Percentiles rank a stretch among this genome's conserved stretches.
These are phyloP conservation scores for Dryadomyces sulphureus DNA, from an alignment of 2,329 filamentous ascomycete genomes.

Conservation along the genomic window DNA sequence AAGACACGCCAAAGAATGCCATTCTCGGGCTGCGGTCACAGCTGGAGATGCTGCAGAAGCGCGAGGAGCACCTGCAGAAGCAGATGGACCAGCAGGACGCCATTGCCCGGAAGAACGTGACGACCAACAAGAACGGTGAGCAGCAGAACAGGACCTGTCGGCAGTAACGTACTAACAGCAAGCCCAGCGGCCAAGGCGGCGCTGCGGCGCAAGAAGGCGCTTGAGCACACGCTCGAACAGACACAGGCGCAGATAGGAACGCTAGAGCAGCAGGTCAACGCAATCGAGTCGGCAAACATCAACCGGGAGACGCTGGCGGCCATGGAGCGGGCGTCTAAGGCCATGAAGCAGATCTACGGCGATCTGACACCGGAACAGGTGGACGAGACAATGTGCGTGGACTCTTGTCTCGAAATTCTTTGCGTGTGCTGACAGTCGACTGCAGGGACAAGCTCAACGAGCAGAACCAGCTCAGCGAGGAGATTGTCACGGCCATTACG, in stretches of 20 bases:
- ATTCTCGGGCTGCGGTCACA: slow-evolving; percentile 79
- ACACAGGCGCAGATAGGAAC: slow-evolving; percentile 81
- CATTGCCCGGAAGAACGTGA: slow-evolving; percentile 77
- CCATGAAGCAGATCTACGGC: slow-evolving; percentile 88
- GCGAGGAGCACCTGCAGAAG: slow-evolving; percentile 77
- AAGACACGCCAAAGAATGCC: slow-evolving; percentile 92
- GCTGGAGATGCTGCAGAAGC: slow-evolving; percentile 94
- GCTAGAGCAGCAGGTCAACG: slow-evolving; percentile 87
- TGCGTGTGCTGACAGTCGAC: slow-evolving; percentile 10
- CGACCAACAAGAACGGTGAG: slow-evolving; percentile 74
- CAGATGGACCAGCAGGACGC: slow-evolving; percentile 90
- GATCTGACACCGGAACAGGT: slow-evolving; percentile 89
- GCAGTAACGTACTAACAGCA: slow-evolving; percentile 11
- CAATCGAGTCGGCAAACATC: slow-evolving; percentile 96
- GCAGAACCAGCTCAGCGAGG: slow-evolving; percentile 83
- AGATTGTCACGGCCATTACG: slow-evolving; percentile 79
- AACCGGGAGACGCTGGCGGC: slow-evolving; percentile 91
- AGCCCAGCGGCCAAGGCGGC: slow-evolving; percentile 72
- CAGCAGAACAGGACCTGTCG: background rate
- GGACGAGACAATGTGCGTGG: slow-evolving; percentile 70
- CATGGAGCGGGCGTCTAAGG: slow-evolving; percentile 80
- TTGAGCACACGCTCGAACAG: slow-evolving; percentile 84
- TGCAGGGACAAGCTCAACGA: slow-evolving; percentile 80
- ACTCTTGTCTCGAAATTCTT: background rate
- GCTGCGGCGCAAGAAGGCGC: slow-evolving; percentile 83